Percentiles rank a stretch among this genome's conserved stretches.
Conservation (phyloP, 2,329 filamentous ascomycete genomes). For the Penicillium sp. region DNA sequence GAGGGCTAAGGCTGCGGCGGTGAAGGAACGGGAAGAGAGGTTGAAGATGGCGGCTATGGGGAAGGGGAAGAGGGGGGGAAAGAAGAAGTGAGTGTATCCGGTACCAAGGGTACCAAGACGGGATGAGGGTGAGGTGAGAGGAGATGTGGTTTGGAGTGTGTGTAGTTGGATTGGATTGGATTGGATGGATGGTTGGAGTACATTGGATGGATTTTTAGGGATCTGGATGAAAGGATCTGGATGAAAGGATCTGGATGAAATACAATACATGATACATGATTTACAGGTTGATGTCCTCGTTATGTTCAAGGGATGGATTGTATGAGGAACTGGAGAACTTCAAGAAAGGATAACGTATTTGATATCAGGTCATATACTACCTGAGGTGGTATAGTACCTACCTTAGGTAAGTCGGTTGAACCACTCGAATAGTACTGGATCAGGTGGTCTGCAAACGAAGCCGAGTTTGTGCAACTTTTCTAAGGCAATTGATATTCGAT, state of each 20-base stretch:
- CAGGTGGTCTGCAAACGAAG: too few relatives aligned
- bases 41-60: conserved; percentile 42
- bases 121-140: background rate
- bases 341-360: too few relatives aligned
- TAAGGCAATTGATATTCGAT: conserved; percentile 5
- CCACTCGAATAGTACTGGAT: too few relatives aligned
- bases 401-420: too few relatives aligned
- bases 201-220: background rate
- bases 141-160: background rate
- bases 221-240: background rate
- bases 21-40: conserved; percentile 42
- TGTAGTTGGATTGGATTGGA: background rate
- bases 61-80: conserved; percentile 35
- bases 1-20: conserved; percentile 32
- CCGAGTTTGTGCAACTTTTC: background rate
- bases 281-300: background rate
- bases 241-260: background rate
- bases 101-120: too few relatives aligned
- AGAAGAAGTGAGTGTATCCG: conserved; percentile 29
- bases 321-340: too few relatives aligned
- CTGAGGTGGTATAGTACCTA: too few relatives aligned
- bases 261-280: background rate
- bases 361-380: too few relatives aligned
- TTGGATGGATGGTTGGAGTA: background rate
- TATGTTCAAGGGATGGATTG: too few relatives aligned